A percentile compares a stretch with the other conserved stretches of the same genome.
phyloP scores from a whole-genome alignment of 1,284 basidiomycete species.

The Bondarzewia mesenterica region DNA sequence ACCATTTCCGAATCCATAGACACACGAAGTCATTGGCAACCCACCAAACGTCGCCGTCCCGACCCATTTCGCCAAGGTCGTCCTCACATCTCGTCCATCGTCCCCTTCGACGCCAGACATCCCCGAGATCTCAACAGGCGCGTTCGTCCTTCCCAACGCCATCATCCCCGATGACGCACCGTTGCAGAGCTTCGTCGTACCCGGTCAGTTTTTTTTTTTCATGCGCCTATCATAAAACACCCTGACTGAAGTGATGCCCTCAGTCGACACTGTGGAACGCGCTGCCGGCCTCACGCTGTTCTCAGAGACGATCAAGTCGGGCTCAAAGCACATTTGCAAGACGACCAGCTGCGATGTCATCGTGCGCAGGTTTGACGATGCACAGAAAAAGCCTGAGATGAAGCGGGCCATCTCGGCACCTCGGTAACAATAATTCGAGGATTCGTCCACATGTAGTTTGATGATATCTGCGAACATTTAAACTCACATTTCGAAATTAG shows the following conservation, averaged over 20 bases:
- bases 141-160: slow-evolving; percentile 92
- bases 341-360: slow-evolving; percentile 80
- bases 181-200: slow-evolving; percentile 73
- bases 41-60: slow-evolving; percentile 90
- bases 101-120: slow-evolving; percentile 66
- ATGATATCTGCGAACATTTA: too few relatives aligned
- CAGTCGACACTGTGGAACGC: slow-evolving; percentile 87
- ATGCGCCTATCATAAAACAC: background rate
- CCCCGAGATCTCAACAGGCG: slow-evolving; percentile 76
- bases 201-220: slow-evolving; percentile 44
- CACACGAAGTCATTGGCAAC: slow-evolving; percentile 89
- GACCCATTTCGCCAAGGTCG: slow-evolving; percentile 97
- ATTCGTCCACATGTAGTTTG: too few relatives aligned
- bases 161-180: slow-evolving; percentile 80
- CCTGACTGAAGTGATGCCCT: slow-evolving; percentile 3
- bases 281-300: slow-evolving; percentile 88
- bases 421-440: too few relatives aligned
- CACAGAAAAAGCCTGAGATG: slow-evolving; percentile 66
- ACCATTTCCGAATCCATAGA: slow-evolving; percentile 32
- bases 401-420: too few relatives aligned
- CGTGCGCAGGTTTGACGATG: slow-evolving; percentile 83
- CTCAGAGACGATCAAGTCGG: slow-evolving; percentile 73
- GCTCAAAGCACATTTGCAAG: slow-evolving; percentile 85
- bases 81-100: slow-evolving; percentile 71
- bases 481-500: too few relatives aligned